Evolutionary conservation across 2,329 filamentous ascomycete genomes (phyloP).

Genomic region (Knoxdaviesia proteae): DNA sequence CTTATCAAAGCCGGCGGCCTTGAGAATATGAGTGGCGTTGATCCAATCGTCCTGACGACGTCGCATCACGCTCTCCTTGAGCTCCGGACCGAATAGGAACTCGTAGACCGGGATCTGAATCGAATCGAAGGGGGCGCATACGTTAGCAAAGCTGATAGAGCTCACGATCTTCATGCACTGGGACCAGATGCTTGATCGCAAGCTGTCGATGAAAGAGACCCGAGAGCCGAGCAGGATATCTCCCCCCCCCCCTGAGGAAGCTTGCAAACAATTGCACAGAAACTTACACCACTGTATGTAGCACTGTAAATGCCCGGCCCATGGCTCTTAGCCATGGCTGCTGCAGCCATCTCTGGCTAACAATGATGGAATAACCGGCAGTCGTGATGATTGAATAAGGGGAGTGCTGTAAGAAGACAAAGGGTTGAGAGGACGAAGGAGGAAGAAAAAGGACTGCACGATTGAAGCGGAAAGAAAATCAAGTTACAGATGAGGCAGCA

Average conservation of each 20-base stretch:
- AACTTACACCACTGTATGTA: slow-evolving; percentile 46
- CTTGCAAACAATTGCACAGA: slow-evolving; percentile 2
- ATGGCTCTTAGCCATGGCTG: slow-evolving; percentile 3
- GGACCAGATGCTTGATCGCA: not conserved
- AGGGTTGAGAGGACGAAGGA: not conserved
- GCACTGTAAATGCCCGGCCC: slow-evolving; percentile 40
- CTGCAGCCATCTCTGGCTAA: not conserved
- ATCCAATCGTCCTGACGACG: slow-evolving; percentile 88
- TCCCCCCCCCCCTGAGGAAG: not conserved
- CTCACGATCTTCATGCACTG: too few species aligned
- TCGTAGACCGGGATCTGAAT: slow-evolving; percentile 82
- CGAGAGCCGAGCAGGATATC: not conserved
- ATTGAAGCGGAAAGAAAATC: not conserved
- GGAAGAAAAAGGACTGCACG: not conserved
- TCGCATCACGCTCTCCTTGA: slow-evolving; percentile 84
- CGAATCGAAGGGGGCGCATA: slow-evolving; percentile 3
- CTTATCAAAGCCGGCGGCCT: slow-evolving; percentile 93
- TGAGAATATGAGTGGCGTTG: slow-evolving; percentile 97
- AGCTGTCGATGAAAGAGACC: not conserved
- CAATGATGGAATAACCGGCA: too few species aligned
- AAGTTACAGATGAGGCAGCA: not conserved
- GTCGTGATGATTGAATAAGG: too few species aligned
- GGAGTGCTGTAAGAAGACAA: not conserved
- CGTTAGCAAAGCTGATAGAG: slow-evolving; percentile 1
- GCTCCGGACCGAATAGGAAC: slow-evolving; percentile 61